These are phyloP conservation scores for Microbotryomycetes sp. DNA, from an alignment of 1,284 basidiomycete species.

Conservation along the genomic window DNA sequence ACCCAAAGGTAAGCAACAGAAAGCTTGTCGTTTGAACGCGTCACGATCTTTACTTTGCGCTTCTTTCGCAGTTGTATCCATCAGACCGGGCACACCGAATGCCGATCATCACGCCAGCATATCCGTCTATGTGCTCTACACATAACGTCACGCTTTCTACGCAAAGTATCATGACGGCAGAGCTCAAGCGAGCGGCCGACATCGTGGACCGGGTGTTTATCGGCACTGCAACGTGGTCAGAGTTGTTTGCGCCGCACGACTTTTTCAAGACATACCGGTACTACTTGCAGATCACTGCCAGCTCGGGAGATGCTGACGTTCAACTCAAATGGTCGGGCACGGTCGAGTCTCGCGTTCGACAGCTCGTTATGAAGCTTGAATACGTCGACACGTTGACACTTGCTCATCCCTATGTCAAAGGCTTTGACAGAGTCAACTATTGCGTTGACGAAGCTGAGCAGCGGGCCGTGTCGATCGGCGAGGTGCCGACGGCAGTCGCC, in stretches of 20 bases:
- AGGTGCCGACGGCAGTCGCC: slow-evolving; percentile 62
- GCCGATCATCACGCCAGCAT: slow-evolving; percentile 99
- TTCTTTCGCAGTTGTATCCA: slow-evolving; percentile 64
- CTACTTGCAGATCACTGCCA: slow-evolving; percentile 97
- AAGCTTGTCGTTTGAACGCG: background rate
- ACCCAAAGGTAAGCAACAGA: slow-evolving; percentile 76
- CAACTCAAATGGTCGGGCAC: slow-evolving; percentile 97
- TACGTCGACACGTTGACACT: slow-evolving; percentile 82
- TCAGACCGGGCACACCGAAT: slow-evolving; percentile 89
- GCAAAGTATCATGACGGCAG: slow-evolving; percentile 91
- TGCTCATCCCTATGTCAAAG: slow-evolving; percentile 92
- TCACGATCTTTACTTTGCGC: background rate
- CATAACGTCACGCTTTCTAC: slow-evolving; percentile 96
- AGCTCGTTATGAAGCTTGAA: slow-evolving; percentile 95
- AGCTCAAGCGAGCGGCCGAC: slow-evolving; percentile 87
- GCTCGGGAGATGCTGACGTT: slow-evolving; percentile 66
- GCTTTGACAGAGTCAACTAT: slow-evolving; percentile 79
- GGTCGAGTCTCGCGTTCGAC: slow-evolving; percentile 93
- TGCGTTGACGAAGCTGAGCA: slow-evolving; percentile 72
- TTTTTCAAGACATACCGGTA: slow-evolving; percentile 97
- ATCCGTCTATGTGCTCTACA: slow-evolving; percentile 99
- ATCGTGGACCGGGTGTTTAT: slow-evolving; percentile 88
- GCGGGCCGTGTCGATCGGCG: slow-evolving; percentile 79
- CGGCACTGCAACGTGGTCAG: slow-evolving; percentile 77
- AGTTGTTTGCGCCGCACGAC: slow-evolving; percentile 87